A percentile compares a stretch with the other conserved stretches of the same genome.
Conservation (phyloP, 2,329 filamentous ascomycete genomes). For the Lecanicillium sp. region DNA sequence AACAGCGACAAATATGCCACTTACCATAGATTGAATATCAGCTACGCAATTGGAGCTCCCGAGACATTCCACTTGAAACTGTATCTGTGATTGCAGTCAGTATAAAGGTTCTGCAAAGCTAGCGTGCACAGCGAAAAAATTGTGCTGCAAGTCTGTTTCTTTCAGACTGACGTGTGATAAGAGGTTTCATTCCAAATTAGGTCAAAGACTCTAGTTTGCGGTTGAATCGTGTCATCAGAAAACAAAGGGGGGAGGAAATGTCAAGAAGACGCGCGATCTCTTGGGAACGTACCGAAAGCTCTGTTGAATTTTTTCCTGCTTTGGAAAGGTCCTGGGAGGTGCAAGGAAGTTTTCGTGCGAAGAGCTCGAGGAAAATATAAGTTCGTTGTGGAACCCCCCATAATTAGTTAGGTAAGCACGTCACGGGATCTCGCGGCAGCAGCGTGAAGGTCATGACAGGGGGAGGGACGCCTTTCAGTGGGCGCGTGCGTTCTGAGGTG, state of each 20-base stretch:
- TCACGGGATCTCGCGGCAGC: slow-evolving; percentile 26
- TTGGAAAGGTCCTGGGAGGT: slow-evolving; percentile 8
- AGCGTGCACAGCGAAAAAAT: background rate
- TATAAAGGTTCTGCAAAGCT: background rate
- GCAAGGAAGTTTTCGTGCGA: slow-evolving; percentile 17
- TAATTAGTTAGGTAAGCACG: slow-evolving; percentile 14
- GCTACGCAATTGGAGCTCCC: no score
- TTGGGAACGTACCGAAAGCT: slow-evolving; percentile 19
- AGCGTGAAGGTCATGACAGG: slow-evolving; percentile 3
- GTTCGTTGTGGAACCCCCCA: slow-evolving; percentile 4
- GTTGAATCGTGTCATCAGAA: slow-evolving; percentile 80
- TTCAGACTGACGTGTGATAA: slow-evolving; percentile 94
- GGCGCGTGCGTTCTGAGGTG: background rate
- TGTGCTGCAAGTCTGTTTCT: slow-evolving; percentile 15
- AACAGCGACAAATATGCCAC: slow-evolving; percentile 12
- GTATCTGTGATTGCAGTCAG: slow-evolving; percentile 4
- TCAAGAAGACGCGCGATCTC: slow-evolving; percentile 8
- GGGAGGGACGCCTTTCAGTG: background rate
- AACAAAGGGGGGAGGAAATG: slow-evolving; percentile 19
- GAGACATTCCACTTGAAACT: no score
- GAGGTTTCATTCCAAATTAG: slow-evolving; percentile 69
- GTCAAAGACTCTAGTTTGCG: slow-evolving; percentile 99
- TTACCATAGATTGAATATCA: slow-evolving; percentile 4
- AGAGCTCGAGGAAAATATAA: slow-evolving; percentile 18
- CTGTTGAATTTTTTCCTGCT: slow-evolving; percentile 11